Evolutionary conservation across 257 asterid species (phyloP), one percentile per base, ranked within the genome.

Genomic region (Echites panduratus): DNA sequence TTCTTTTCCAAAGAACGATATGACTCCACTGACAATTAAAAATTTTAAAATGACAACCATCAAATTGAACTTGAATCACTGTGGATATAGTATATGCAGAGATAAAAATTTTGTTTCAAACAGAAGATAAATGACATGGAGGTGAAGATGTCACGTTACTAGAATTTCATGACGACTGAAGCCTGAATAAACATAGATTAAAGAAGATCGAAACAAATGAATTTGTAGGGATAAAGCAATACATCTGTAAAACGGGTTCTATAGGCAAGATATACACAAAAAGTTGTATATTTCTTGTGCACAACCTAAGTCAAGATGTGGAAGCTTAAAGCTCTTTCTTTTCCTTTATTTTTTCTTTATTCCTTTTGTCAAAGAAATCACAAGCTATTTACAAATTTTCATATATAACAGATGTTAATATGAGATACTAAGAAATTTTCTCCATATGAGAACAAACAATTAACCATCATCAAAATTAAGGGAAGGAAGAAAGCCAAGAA

Each of bases 1-100:
- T 92, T 95, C 71, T 82, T 87, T 79, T 95, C 98, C 84, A 95
- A 87, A 24, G 99, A 95, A 58, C 84, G 88, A 76, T 85, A 95
- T 74, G 99, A 90, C 70, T 95, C 98, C 99, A 95, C 98, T 94
- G 76, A 66, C 13, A 80, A 72, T 79, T 71, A 71, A 82, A 76
- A 75, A 61, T 77, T 71, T 73, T 79, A 74, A 76, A 61, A 76
- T 74, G 49, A 70, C 35, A 82, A 81, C 52, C 68, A 68, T 17
- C 38, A 20, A 38, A 59, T 76, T 58, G 69, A 70, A 80, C 75
- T 56, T 54, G 70, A 40, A 61, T 73, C 65, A 53, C 75, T 20
- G 9, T 47, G 45, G 38, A 26, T 8, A 29, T 5, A 6, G 22
- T 35, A 6, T 32, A 32, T 32, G 38, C 38, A 19, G 7, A 13